phyloP scores from a whole-genome alignment of 169 alveolate genomes.

The Perkinsus olseni region DNA sequence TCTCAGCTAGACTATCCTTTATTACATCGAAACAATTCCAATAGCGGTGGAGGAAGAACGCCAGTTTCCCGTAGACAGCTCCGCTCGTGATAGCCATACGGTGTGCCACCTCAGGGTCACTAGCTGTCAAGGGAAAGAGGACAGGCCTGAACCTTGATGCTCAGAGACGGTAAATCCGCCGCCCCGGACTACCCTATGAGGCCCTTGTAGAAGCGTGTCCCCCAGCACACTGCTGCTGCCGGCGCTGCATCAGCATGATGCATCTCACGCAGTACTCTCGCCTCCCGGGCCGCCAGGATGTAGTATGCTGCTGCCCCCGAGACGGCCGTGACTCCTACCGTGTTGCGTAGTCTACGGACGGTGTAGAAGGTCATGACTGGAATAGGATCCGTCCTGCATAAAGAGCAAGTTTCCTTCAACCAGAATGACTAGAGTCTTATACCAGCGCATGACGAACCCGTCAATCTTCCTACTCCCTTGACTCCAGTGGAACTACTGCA shows the following conservation, averaged over 20 bases:
- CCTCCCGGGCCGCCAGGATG: background rate
- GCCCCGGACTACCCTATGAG: background rate
- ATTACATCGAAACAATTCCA: background rate
- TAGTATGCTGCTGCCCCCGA: background rate
- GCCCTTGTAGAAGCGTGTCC: background rate
- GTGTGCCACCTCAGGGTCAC: background rate
- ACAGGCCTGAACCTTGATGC: background rate
- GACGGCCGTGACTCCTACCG: background rate
- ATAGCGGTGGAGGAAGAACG: background rate
- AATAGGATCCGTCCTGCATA: background rate
- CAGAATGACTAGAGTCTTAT: too few relatives aligned
- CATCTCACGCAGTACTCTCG: background rate
- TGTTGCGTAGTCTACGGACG: background rate
- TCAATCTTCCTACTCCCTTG: too few relatives aligned
- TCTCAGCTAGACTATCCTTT: too few relatives aligned
- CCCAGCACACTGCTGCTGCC: background rate
- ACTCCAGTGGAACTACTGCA: too few relatives aligned
- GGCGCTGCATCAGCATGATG: background rate
- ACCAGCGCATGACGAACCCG: too few relatives aligned
- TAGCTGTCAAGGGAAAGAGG: background rate
- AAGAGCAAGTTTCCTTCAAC: too few relatives aligned
- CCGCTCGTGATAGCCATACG: background rate
- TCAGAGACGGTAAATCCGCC: background rate
- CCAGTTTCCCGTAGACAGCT: background rate
- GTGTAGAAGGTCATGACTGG: background rate